A percentile compares a stretch with the other conserved stretches of the same genome.
phyloP scores from a whole-genome alignment of 257 asterid species.

The Solanum rostratum region DNA sequence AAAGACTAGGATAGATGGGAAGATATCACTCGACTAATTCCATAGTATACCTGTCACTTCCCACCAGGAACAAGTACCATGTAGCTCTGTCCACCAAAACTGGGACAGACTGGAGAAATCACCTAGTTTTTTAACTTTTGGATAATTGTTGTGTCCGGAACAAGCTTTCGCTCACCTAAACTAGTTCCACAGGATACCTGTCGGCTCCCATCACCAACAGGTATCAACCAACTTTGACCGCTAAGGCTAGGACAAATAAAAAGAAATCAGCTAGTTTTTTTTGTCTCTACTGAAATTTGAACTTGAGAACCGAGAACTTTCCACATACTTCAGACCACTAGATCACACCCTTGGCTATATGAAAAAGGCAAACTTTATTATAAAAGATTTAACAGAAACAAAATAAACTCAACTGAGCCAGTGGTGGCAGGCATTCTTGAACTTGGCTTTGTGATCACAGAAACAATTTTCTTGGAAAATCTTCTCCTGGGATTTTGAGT shows the following conservation, averaged over 20 bases:
- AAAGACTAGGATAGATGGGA: neutral
- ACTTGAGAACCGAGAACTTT: neutral
- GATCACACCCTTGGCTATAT: neutral
- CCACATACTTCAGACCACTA: neutral
- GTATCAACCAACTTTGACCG: neutral
- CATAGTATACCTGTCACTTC: neutral
- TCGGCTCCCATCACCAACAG: neutral
- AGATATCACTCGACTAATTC: neutral
- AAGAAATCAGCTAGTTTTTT: neutral
- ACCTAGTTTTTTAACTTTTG: neutral
- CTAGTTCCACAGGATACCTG: neutral
- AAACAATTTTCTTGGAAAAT: slow-evolving; percentile 40
- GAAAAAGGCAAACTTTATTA: neutral
- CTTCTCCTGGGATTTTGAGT: slow-evolving; percentile 23
- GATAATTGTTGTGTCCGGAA: neutral
- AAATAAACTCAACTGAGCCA: slow-evolving; percentile 41
- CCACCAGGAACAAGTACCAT: too few relatives aligned
- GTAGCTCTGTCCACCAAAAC: neutral
- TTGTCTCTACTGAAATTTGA: neutral
- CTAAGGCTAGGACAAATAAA: neutral
- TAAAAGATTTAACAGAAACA: neutral
- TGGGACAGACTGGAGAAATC: neutral
- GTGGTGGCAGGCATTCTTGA: slow-evolving; percentile 67
- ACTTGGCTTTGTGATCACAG: slow-evolving; percentile 70
- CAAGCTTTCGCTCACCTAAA: neutral